Conservation (phyloP, 768 basidiomycete species). For the Punctularia strigosozonata region DNA sequence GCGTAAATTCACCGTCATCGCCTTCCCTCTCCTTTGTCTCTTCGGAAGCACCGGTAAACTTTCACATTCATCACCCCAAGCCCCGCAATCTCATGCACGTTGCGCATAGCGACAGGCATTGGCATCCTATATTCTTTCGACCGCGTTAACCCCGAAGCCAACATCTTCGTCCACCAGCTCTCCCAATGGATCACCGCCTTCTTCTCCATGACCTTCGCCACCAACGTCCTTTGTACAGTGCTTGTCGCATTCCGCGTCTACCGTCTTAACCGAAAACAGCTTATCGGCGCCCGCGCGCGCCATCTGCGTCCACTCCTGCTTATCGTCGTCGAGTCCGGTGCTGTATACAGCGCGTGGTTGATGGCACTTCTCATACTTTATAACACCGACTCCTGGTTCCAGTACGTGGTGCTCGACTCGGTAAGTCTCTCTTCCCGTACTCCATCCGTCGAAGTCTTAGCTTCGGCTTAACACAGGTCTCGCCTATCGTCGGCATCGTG, state of each 20-base stretch:
- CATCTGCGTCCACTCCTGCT: slow-evolving; percentile 21
- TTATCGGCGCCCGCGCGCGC: slow-evolving; percentile 11
- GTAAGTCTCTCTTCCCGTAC: slow-evolving; percentile 12
- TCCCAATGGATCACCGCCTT: slow-evolving; percentile 27
- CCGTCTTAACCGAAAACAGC: slow-evolving; percentile 19
- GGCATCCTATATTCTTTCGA: slow-evolving; percentile 22
- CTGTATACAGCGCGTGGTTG: slow-evolving; percentile 24
- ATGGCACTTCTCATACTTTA: slow-evolving; percentile 21
- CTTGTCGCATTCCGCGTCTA: slow-evolving; percentile 24
- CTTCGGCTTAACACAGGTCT: slow-evolving; percentile 7
- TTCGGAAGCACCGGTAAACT: not conserved
- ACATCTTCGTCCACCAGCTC: slow-evolving; percentile 22
- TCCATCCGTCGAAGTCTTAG: not conserved
- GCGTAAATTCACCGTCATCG: slow-evolving; percentile 12
- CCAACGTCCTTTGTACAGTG: slow-evolving; percentile 25
- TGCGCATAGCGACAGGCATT: slow-evolving; percentile 18
- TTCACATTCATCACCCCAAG: not conserved
- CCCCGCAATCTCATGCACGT: not conserved
- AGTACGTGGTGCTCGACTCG: slow-evolving; percentile 24
- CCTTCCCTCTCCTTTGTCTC: slow-evolving; percentile 11
- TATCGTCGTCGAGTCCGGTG: slow-evolving; percentile 25
- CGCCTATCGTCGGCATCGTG: slow-evolving; percentile 10
- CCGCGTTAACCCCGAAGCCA: slow-evolving; percentile 14
- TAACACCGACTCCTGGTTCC: slow-evolving; percentile 21
- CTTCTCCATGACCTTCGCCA: slow-evolving; percentile 24